Evolutionary conservation across 75 land plant genomes (phyloP), one percentile per base, ranked within the genome.

Genomic region (Cryptomeria japonica): DNA sequence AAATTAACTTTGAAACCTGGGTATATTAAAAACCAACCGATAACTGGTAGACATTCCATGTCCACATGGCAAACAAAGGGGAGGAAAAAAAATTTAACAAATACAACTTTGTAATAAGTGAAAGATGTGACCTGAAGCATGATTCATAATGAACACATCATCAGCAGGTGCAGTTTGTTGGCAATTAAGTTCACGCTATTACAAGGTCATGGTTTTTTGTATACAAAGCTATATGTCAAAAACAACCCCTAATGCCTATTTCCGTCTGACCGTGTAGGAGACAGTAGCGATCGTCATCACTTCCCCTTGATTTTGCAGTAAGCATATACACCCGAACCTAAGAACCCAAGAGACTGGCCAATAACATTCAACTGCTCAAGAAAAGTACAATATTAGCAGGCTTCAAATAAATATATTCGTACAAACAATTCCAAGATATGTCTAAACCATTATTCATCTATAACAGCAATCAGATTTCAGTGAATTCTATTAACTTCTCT

Each of bases 251-350:
- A 75, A 34, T 32, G 38, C 16, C 37, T 75, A 34, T 75, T 75
- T 75, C 14, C 77, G 34, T 14, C 37, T 2, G 4, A 75, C 12
- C 14, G 3, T 75, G 34, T 34, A 2, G 37, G 38, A 75, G 15
- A 75, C 77, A 3, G 3, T 75, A 75, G 77, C 3, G 37, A 75
- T 75, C 46, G 44, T 42, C 31, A 36, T 89, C 91, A 98, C 88
- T 97, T 97, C 84, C 99, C 99, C 58, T 92, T 94, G 70, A 98
- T 87, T 86, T 98, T 98, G 88, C 92, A 96, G 88, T 94, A 97
- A 42, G 99, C 99, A 89, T 98, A 98, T 84, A 94, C 86, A 36
- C 97, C 99, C 89, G 99, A 97, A 38, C 99, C 99, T 56, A 94
- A 34, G 86, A 98, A 98, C 76, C 99, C 99, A 36, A 98, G 96